Conservation (phyloP, 1,284 basidiomycete species). For the Ceratobasidium papillatum region DNA sequence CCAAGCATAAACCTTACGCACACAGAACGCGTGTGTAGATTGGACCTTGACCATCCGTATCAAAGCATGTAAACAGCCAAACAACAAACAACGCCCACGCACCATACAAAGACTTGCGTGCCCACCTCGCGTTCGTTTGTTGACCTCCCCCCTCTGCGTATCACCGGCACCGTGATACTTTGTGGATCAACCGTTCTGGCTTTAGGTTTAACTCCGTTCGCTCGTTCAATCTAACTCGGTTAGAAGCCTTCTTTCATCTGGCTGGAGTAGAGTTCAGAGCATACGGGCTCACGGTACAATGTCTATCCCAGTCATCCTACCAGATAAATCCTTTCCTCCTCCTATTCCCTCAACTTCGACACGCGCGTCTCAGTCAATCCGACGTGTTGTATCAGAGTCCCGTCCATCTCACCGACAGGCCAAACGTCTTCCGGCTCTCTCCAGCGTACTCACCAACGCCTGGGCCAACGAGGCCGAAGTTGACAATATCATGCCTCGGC, state of each 20-base stretch:
- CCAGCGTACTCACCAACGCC: background rate
- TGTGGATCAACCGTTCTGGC: background rate
- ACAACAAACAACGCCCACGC: background rate
- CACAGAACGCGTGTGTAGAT: background rate
- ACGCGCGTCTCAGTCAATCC: background rate
- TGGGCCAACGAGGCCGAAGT: constrained; percentile 4
- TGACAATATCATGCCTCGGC: background rate
- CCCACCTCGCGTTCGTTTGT: background rate
- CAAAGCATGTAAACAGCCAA: background rate
- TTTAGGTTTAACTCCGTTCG: background rate
- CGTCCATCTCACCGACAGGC: background rate
- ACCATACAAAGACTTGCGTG: background rate
- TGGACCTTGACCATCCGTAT: background rate
- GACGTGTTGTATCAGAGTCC: constrained; percentile 24
- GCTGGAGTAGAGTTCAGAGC: constrained; percentile 1
- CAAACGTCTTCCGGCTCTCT: background rate
- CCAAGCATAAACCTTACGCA: background rate
- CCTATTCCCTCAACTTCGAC: background rate
- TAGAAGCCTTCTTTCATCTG: background rate
- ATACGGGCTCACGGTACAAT: background rate
- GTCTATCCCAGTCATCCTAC: background rate
- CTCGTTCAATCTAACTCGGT: background rate
- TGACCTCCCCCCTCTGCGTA: background rate
- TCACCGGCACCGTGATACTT: background rate
- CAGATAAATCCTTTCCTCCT: background rate